A percentile compares a stretch with the other conserved stretches of the same genome.
These are phyloP conservation scores for Alternaria incomplexa DNA, from an alignment of 2,329 filamentous ascomycete genomes.

Conservation along the genomic window DNA sequence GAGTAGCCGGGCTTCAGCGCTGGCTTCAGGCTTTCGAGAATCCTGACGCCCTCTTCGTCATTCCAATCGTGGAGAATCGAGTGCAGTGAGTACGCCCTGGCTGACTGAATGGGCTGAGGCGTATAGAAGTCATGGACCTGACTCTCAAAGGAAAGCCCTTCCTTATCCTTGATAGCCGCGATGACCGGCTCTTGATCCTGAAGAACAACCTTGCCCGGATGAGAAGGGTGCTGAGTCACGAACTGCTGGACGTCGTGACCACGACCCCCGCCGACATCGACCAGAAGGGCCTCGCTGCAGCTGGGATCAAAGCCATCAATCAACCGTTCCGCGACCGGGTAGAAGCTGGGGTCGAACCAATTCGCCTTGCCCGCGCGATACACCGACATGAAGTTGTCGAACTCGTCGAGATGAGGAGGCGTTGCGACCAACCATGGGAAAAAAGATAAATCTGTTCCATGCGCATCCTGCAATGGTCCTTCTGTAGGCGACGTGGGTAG, in stretches of 20 bases:
- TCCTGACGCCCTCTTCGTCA: conserved; percentile 21
- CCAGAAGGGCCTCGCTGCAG: conserved; percentile 35
- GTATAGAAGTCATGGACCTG: conserved; percentile 55
- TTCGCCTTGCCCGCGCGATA: conserved; percentile 17
- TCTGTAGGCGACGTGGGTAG: conserved; percentile 4
- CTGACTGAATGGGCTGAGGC: conserved; percentile 54
- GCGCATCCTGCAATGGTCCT: conserved; percentile 49
- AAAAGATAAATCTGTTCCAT: conserved; percentile 44
- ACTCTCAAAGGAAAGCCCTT: conserved; percentile 38
- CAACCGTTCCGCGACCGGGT: conserved; percentile 23
- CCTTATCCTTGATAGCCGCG: conserved; percentile 21
- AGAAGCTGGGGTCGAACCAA: conserved; percentile 21
- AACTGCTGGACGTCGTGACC: conserved; percentile 51
- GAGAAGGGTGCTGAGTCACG: conserved; percentile 34
- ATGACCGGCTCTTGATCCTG: conserved; percentile 55
- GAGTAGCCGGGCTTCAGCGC: conserved; percentile 27
- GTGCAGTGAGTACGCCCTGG: conserved; percentile 30
- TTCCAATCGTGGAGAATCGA: conserved; percentile 32
- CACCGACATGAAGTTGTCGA: conserved; percentile 18
- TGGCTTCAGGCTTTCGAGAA: conserved; percentile 18
- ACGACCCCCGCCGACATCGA: conserved; percentile 54
- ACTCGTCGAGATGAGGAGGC: conserved; percentile 39
- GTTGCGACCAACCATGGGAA: conserved; percentile 49
- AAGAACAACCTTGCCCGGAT: conserved; percentile 54
- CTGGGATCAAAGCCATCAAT: conserved; percentile 29